Evolutionary conservation across 2,329 filamentous ascomycete species (phyloP), one percentile per base, ranked within the genome.

Genomic region (Talaromyces atroroseus): DNA sequence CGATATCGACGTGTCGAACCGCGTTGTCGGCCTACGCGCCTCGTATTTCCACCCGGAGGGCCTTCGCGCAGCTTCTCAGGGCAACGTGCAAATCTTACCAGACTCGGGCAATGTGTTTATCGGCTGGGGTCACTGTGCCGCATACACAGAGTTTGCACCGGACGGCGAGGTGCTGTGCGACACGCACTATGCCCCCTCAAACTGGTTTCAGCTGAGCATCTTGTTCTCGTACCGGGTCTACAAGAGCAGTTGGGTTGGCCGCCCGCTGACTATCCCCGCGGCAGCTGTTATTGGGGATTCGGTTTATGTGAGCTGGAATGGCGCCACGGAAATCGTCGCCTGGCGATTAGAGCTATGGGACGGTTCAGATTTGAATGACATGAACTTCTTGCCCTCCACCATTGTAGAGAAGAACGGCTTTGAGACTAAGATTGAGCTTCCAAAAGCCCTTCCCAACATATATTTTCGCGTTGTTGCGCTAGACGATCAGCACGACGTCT

Each of bases 181-280:
- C 58, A 74, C 70, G 3, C 79, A 80, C 62, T 71, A 82, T 62
- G 74, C 62, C 48, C 65, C 52, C 55, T 75, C 59, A 67, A 65
- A 57, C 64, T 66, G 62, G 66, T 65, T 64, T 66, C 48, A 69
- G 62, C 62, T 65, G 32, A 64, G 64, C 2, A 60, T 65, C 16
- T 75, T 81, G 1, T 74, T 79, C 63, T 82, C 78, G 51, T 85
- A 85, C 62, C 77, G 82, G 26, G 77, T 75, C 1, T 80, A 79
- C 67, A 80, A 80, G 62, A 78, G 73, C 60, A 71, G 76, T 54
- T 86, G 82, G 80, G 74, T 74, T 2, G 80, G 77, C 0, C 64
- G 70, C 11, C 80, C 80, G 0, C 70, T 65, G 14, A 77, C 74
- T 18, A 44, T 40, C 1, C 63, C 65, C 2, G 56, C 57, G 0